Conservation (phyloP, 2,329 filamentous ascomycete genomes). For the Truncatella angustata region DNA sequence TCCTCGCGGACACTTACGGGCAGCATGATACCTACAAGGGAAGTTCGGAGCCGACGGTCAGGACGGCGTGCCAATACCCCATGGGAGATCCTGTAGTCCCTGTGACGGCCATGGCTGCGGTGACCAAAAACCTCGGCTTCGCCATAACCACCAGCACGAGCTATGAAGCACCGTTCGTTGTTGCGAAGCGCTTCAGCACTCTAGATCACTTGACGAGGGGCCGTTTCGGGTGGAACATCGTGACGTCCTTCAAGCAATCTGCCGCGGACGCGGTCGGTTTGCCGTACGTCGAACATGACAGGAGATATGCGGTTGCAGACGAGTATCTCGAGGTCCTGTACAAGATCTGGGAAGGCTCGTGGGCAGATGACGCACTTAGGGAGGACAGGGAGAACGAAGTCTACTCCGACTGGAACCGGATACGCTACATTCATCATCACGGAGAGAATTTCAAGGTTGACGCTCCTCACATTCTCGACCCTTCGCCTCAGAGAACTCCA, state of each 20-base stretch:
- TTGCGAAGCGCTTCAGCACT: not conserved
- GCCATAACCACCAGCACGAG: not conserved
- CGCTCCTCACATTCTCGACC: not conserved
- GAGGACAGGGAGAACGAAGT: not conserved
- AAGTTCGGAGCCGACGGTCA: not conserved
- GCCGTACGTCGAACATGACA: not conserved
- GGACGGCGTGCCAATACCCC: not conserved
- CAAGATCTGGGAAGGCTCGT: no score
- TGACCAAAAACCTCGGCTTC: not conserved
- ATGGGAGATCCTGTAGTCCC: not conserved
- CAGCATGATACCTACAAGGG: not conserved
- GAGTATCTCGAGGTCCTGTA: not conserved
- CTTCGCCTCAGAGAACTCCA: not conserved
- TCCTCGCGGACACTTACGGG: conserved; percentile 12
- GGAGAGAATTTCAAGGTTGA: not conserved
- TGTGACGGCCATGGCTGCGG: not conserved
- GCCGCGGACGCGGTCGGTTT: not conserved
- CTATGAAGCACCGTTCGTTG: not conserved
- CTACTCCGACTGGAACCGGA: not conserved
- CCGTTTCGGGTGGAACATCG: not conserved
- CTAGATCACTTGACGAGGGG: not conserved
- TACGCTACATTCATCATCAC: not conserved
- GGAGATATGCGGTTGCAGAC: not conserved
- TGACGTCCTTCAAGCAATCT: not conserved
- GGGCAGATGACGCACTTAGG: not conserved